A percentile compares a stretch with the other conserved stretches of the same genome.
These are phyloP conservation scores for Euphorbia lathyris DNA, from an alignment of 345 rosid genomes.

Conservation along the genomic window DNA sequence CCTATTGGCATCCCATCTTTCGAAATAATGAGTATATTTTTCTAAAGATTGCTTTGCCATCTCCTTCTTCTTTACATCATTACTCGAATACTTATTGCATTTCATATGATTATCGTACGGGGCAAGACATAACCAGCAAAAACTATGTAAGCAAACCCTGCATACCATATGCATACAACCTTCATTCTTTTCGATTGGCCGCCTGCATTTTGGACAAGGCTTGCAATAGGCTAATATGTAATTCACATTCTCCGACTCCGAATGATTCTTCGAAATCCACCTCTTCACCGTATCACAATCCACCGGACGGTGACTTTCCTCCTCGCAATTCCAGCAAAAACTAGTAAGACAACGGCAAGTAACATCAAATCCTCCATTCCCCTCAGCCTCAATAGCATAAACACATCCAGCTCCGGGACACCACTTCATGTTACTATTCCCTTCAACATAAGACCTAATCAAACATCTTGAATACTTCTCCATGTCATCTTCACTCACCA, in stretches of 20 bases:
- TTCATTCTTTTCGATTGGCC: conserved; percentile 33
- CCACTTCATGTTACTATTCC: conserved; percentile 27
- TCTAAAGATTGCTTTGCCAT: conserved; percentile 9
- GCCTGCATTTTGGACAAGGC: conserved; percentile 41
- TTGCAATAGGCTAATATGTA: conserved; percentile 28
- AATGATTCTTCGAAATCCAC: conserved; percentile 32
- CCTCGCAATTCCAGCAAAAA: conserved; percentile 31
- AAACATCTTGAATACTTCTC: conserved; percentile 22
- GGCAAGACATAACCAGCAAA: conserved; percentile 41
- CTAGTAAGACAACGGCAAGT: conserved; percentile 22
- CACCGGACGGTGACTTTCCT: conserved; percentile 25
- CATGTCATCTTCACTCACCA: conserved; percentile 16
- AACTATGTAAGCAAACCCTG: conserved; percentile 9
- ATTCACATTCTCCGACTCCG: conserved; percentile 30
- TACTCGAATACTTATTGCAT: neutral
- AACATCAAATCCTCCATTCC: conserved; percentile 20
- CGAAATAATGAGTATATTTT: conserved; percentile 27
- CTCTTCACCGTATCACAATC: conserved; percentile 33
- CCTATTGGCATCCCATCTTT: conserved; percentile 36
- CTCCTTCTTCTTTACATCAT: neutral
- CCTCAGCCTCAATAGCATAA: conserved; percentile 24
- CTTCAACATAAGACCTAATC: conserved; percentile 28
- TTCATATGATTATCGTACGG: neutral
- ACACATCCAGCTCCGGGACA: conserved; percentile 36
- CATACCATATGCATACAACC: conserved; percentile 38